Evolutionary conservation across 768 basidiomycete species (phyloP).

Genomic region (Suillus plorans): DNA sequence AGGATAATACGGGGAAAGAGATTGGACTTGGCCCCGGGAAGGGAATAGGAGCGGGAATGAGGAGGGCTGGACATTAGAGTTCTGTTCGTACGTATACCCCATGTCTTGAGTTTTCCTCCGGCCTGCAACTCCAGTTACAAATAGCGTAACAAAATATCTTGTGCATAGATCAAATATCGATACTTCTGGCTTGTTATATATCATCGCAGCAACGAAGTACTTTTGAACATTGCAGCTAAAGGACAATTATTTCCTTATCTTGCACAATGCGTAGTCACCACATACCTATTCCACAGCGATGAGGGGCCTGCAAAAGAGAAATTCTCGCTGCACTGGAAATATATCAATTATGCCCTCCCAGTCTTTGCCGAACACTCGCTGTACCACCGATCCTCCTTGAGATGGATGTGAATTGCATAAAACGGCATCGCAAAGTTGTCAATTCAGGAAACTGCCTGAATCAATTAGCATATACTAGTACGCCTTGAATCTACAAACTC

Average conservation of each 20-base stretch:
- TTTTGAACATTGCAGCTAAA: neutral
- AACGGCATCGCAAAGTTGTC: neutral
- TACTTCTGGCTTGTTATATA: neutral
- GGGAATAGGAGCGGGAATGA: constrained; percentile 14
- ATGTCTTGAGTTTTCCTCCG: neutral
- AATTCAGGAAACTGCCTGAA: neutral
- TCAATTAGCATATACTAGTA: neutral
- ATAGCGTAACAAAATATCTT: neutral
- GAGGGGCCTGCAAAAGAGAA: neutral
- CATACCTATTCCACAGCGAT: neutral
- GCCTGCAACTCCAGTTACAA: neutral
- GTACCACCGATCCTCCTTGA: neutral
- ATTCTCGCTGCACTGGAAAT: neutral
- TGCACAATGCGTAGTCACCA: neutral
- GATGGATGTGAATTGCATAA: neutral
- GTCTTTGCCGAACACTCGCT: neutral
- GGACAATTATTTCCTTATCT: neutral
- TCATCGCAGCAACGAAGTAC: neutral
- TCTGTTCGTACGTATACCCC: neutral
- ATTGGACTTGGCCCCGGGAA: constrained; percentile 32
- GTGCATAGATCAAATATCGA: neutral
- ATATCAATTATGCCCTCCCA: neutral
- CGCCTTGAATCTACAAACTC: neutral
- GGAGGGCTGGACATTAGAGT: neutral
- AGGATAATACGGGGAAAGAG: constrained; percentile 31